These are phyloP conservation scores for Aspergillus ochraceus DNA, from an alignment of 2,329 filamentous ascomycete genomes.

Conservation along the genomic window DNA sequence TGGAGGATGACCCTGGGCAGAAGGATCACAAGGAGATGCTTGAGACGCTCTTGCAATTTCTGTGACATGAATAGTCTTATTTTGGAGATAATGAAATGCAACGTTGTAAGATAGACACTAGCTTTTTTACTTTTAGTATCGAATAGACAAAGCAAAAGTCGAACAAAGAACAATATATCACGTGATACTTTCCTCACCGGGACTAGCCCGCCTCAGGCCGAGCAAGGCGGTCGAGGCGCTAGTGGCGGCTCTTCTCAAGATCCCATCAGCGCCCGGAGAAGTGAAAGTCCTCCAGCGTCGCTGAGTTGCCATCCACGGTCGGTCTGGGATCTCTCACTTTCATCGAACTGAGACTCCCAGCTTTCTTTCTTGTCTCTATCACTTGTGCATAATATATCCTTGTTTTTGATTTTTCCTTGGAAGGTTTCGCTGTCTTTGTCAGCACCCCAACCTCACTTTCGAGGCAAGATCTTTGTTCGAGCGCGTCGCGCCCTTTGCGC, in stretches of 20 bases:
- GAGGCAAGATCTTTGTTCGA: conserved; percentile 21
- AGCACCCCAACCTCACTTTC: conserved; percentile 11
- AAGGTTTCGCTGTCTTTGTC: conserved; percentile 9
- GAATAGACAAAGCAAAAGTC: background rate
- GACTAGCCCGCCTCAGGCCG: conserved; percentile 19
- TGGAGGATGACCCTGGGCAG: conserved; percentile 55
- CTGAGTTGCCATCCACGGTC: conserved; percentile 23
- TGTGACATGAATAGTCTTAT: conserved; percentile 20
- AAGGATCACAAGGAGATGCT: conserved; percentile 64
- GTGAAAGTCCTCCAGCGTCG: conserved; percentile 19
- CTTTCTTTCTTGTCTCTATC: conserved; percentile 13
- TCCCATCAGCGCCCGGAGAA: conserved; percentile 26
- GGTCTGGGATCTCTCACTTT: conserved; percentile 24
- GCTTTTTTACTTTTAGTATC: background rate
- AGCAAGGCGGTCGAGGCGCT: conserved; percentile 24
- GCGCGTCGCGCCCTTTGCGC: conserved; percentile 30
- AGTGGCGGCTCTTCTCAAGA: conserved; percentile 36
- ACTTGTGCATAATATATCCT: background rate
- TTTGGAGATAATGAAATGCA: background rate
- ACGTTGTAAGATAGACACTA: background rate
- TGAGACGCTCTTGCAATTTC: conserved; percentile 53
- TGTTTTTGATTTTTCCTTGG: background rate
- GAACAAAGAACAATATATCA: conserved; percentile 9
- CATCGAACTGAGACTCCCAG: conserved; percentile 28
- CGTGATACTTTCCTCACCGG: conserved; percentile 17